phyloP scores from a whole-genome alignment of 306 rosid species.

The Biancaea sappan region DNA sequence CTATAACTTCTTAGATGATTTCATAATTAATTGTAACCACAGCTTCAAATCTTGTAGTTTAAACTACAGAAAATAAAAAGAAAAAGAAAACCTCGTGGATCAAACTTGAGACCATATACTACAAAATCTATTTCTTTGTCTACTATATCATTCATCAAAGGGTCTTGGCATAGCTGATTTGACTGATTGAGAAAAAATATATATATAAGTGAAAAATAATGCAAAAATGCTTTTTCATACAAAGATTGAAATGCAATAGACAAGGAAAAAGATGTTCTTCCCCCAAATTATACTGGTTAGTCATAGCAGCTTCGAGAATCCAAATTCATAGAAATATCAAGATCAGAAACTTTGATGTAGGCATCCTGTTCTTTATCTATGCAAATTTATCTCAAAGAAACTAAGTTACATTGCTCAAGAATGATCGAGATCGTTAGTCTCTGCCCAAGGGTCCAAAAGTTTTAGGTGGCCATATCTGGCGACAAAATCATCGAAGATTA shows the following conservation, averaged over 20 bases:
- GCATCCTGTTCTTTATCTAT: background rate
- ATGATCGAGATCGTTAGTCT: slow-evolving; percentile 27
- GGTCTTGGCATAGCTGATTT: background rate
- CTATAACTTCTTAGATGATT: background rate
- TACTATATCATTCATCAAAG: background rate
- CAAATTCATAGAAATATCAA: background rate
- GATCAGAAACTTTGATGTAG: background rate
- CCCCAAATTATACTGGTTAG: background rate
- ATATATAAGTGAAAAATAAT: background rate
- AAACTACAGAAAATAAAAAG: background rate
- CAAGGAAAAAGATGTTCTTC: slow-evolving; percentile 3
- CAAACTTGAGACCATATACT: too few species aligned
- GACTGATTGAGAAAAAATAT: background rate
- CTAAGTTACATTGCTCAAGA: background rate
- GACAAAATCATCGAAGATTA: slow-evolving; percentile 24
- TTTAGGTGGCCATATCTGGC: slow-evolving; percentile 62
- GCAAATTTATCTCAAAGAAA: too few species aligned
- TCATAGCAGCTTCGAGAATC: too few species aligned
- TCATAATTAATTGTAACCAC: background rate
- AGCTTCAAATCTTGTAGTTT: background rate
- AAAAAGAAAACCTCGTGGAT: too few species aligned
- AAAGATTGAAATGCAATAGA: too few species aligned
- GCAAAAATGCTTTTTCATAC: background rate
- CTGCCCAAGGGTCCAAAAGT: slow-evolving; percentile 62
- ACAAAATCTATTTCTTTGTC: background rate